Evolutionary conservation across 805 yeast species (phyloP), one percentile per base, ranked within the genome.

Genomic region (Cyberlindnera veronae): DNA sequence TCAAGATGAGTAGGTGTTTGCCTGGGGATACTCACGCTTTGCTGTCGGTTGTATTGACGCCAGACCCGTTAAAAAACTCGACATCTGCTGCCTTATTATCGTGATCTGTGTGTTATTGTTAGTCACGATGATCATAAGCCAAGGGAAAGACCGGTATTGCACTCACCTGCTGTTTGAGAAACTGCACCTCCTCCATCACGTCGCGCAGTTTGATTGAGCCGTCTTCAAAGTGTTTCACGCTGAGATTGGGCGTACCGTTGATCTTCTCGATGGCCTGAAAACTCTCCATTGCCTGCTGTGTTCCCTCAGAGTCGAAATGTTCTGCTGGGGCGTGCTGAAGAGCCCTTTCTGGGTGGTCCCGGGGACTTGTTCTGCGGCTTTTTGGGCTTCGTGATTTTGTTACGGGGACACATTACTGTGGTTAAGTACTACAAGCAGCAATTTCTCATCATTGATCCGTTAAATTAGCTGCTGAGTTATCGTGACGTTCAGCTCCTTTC

Each of bases 141-240:
- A n/a, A n/a, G 4, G 21, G 13, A 13, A 12, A 14, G 12, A 12
- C 27, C 10, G 15, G 22, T 29, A 10, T 19, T 4, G 19, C 20
- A 47, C 61, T 34, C 30, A 56, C 61, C 33, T 51, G 57, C 34
- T 57, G 41, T 36, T 61, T 60, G 17, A 69, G 53, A 5, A 53
- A 54, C 32, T 58, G 60, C 10, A 68, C 62, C 44, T 69, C 73
- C 14, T 54, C 57, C 34, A 67, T 52, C 2, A 68, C 43, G 6
- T 61, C 57, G 18, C 54, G 62, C 20, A 67, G 46, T 15, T 62
- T 59, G 28, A 67, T 51, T 9, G 59, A 64, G 4, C 72, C 71
- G 3, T 55, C 63, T 45, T 57, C 72, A 48, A 67, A 64, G 61
- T 63, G 76, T 55, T 48, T 74, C 31, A 54, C 55, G 3, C 62